Conservation (phyloP, 78 protist genomes). For the Creolimax fragrantissima region DNA sequence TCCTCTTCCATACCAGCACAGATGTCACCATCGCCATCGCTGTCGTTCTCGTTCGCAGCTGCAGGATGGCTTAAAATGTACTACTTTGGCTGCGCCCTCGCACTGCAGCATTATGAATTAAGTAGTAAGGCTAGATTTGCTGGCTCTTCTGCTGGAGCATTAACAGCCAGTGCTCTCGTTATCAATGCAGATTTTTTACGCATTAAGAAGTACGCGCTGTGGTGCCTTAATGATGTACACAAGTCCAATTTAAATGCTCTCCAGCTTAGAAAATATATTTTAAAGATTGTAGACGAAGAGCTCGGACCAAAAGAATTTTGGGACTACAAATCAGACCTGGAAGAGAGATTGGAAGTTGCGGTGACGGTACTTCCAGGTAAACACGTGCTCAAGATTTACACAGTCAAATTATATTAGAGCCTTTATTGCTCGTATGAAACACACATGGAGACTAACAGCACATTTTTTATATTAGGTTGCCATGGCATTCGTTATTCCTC, state of each 20-base stretch:
- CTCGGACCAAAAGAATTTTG: not conserved
- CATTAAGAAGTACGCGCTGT: not conserved
- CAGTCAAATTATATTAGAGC: too few species aligned
- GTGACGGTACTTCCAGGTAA: not conserved
- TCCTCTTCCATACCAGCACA: too few species aligned
- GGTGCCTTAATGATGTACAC: not conserved
- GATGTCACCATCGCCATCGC: too few species aligned
- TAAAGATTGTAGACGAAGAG: not conserved
- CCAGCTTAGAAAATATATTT: not conserved
- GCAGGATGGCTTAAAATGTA: conserved; percentile 14
- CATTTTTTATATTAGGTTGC: not conserved
- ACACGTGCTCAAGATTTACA: not conserved
- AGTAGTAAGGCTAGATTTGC: not conserved
- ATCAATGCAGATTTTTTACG: not conserved
- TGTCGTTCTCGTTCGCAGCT: not conserved
- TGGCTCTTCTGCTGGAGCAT: conserved; percentile 1
- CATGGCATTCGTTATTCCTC: not conserved
- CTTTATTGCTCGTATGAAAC: too few species aligned
- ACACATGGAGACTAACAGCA: too few species aligned
- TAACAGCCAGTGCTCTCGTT: not conserved
- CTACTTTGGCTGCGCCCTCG: conserved; percentile 5
- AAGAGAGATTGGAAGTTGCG: not conserved
- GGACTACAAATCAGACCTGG: not conserved
- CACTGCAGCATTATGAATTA: not conserved
- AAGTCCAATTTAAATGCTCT: not conserved